A percentile compares a stretch with the other conserved stretches of the same genome.
Conservation (phyloP, 116 monocot species). For the Iris pallida region DNA sequence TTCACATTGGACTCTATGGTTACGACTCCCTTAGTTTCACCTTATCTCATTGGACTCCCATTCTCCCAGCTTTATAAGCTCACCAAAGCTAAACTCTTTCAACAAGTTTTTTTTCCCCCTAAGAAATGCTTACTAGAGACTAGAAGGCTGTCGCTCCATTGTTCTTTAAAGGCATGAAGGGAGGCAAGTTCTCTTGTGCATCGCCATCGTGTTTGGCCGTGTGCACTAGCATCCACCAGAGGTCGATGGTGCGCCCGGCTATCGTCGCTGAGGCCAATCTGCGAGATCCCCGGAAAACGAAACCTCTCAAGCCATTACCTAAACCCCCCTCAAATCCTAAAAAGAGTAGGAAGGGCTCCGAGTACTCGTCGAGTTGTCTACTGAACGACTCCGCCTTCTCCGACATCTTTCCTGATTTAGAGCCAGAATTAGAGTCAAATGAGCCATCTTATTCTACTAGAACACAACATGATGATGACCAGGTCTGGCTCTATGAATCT, state of each 20-base stretch:
- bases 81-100: not conserved
- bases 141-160: too few relatives aligned
- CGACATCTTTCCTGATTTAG: too few relatives aligned
- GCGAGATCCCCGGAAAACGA: too few relatives aligned
- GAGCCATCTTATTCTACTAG: conserved; percentile 4
- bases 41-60: not conserved
- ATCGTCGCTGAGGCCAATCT: conserved; percentile 10
- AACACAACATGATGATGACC: conserved; percentile 5
- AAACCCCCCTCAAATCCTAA: not conserved
- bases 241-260: conserved; percentile 32
- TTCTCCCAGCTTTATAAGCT: conserved; percentile 6
- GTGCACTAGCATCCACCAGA: conserved; percentile 49
- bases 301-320: too few relatives aligned
- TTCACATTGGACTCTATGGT: too few relatives aligned
- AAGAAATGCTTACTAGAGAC: too few relatives aligned
- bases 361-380: not conserved
- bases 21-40: not conserved
- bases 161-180: conserved; percentile 51
- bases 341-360: not conserved
- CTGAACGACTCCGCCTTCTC: not conserved
- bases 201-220: conserved; percentile 57
- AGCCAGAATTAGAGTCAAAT: too few relatives aligned
- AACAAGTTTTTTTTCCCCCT: too few relatives aligned
- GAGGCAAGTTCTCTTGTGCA: conserved; percentile 55
- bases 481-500: conserved; percentile 1